Evolutionary conservation across 1,284 basidiomycete genomes (phyloP), one percentile per base, ranked within the genome.

Genomic region (Schizophyllum commune): DNA sequence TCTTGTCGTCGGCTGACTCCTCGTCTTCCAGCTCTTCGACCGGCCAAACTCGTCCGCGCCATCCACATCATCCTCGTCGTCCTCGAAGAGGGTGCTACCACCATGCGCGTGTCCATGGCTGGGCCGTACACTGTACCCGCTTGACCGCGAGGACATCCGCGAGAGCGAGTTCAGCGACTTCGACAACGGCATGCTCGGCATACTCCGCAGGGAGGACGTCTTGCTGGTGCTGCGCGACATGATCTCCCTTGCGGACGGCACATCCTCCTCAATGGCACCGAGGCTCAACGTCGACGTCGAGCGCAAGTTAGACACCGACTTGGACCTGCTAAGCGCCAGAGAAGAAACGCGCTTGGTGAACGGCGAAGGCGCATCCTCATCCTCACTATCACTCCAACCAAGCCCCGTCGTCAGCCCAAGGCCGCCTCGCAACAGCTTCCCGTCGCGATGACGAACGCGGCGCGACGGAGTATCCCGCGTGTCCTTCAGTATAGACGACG

Each of bases 331-430:
- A 47, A 57, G 32, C 19, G 32, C 19, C 4, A 55, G 9, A 1
- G 9, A 13, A 4, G 86, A 89, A 4, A 91, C 72, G 7, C 86
- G 82, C 17, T 79, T 78, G 0, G 88, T 89, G 13, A 91, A 79
- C 3, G 84, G 81, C 0, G 87, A 89, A 1, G 90, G 90, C 21
- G 32, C 20, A 9, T 32, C 33, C 54, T 55, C 34, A 57, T 57
- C 56, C 17, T 33, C 56, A 57, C 34, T 57, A 68, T 92, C 90
- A 68, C 88, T 90, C 90, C 89, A 92, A 0, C 89, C 89, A 17
- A 92, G 75, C 0, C 89, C 89, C 2, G 89, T 92, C 2, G 90
- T 92, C 58, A 92, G 71, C 0, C 90, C 89, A 64, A 92, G 82
- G 0, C 89, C 89, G 2, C 87, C 88, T 53, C 78, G 73, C 56